phyloP scores from a whole-genome alignment of 1,284 basidiomycete species.

The Sphaerobolus stellatus region DNA sequence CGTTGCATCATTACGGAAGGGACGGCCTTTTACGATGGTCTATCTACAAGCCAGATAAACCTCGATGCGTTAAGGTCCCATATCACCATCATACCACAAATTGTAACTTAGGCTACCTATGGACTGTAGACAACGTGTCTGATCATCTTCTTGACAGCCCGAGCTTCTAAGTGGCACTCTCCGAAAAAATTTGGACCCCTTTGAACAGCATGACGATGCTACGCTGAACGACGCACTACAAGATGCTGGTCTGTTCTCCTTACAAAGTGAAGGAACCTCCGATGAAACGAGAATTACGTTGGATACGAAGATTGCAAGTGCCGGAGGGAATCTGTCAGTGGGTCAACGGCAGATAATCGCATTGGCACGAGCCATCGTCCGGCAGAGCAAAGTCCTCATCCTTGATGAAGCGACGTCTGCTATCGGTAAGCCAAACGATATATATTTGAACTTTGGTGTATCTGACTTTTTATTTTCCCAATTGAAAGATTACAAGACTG shows the following conservation, averaged over 20 bases:
- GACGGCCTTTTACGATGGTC: constrained; percentile 33
- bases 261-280: constrained; percentile 19
- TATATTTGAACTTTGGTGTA: too few species aligned
- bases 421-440: too few species aligned
- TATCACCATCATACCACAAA: constrained; percentile 48
- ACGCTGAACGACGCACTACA: constrained; percentile 48
- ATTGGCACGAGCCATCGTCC: constrained; percentile 43
- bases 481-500: constrained; percentile 22
- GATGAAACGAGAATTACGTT: constrained; percentile 19
- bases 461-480: too few species aligned
- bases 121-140: too few species aligned
- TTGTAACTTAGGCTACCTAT: too few species aligned
- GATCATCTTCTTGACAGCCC: too few species aligned
- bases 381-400: constrained; percentile 43
- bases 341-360: constrained; percentile 44
- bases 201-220: constrained; percentile 45
- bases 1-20: constrained; percentile 41
- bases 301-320: constrained; percentile 19
- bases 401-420: constrained; percentile 39
- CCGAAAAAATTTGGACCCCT: constrained; percentile 34
- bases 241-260: constrained; percentile 37
- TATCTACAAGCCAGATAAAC: constrained; percentile 30
- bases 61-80: constrained; percentile 40
- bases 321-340: constrained; percentile 36
- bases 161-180: constrained; percentile 23